Percentiles rank a stretch among this genome's conserved stretches.
Conservation (phyloP, 2,329 filamentous ascomycete species). For the Emericellopsis cladophorae region DNA sequence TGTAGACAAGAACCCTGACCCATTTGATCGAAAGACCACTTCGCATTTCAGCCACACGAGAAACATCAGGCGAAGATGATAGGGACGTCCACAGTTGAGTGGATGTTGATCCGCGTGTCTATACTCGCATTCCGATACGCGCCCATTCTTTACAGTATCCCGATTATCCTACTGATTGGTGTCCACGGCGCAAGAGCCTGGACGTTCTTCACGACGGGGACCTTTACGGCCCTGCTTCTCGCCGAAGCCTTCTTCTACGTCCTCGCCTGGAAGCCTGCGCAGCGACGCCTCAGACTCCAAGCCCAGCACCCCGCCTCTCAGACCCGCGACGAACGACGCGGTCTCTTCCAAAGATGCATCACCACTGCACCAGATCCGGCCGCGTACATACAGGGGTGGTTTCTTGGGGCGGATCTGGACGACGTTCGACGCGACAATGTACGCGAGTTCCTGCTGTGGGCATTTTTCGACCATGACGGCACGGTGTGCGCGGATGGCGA, state of each 20-base stretch:
- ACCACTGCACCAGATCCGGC: constrained; percentile 40
- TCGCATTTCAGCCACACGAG: no score
- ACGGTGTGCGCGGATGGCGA: constrained; percentile 9
- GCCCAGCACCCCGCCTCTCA: constrained; percentile 28
- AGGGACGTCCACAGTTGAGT: constrained; percentile 22
- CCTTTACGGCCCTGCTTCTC: constrained; percentile 16
- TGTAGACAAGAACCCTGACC: no score
- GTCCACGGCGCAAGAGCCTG: constrained; percentile 6
- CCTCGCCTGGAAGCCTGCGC: constrained; percentile 28
- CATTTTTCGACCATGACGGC: constrained; percentile 41
- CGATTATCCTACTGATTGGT: constrained; percentile 13
- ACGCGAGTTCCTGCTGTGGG: constrained; percentile 55
- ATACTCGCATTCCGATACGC: constrained; percentile 31
- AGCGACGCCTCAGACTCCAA: constrained; percentile 19
- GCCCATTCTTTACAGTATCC: constrained; percentile 22
- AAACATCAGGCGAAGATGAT: constrained; percentile 15
- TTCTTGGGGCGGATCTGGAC: constrained; percentile 41
- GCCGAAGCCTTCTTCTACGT: constrained; percentile 29
- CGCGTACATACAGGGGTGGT: constrained; percentile 51
- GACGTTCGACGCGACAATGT: constrained; percentile 58
- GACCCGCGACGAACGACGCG: constrained; percentile 31
- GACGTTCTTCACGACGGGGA: constrained; percentile 5
- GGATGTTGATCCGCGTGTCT: constrained; percentile 29
- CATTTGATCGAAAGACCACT: no score
- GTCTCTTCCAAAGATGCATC: constrained; percentile 43